Conservation (phyloP, 495 filamentous ascomycete species). For the Apiosordaria backusii region DNA sequence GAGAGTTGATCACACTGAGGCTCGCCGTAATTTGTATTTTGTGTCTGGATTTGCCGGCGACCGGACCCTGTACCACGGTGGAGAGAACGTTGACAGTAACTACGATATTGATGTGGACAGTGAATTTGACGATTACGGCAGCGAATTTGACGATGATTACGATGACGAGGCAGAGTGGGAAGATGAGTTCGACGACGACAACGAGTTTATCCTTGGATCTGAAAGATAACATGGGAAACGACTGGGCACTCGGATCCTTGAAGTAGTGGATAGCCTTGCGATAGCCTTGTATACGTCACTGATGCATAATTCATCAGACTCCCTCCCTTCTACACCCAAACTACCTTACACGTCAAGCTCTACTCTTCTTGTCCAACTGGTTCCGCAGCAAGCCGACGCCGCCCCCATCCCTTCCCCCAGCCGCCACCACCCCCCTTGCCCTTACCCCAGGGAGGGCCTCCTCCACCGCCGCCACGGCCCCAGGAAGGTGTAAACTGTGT, state of each 20-base stretch:
- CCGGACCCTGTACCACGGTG: not conserved
- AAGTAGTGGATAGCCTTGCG: not conserved
- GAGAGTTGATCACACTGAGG: not conserved
- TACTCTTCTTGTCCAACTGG: constrained; percentile 5
- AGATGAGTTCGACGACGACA: not conserved
- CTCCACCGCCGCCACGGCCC: not conserved
- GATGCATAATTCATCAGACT: not conserved
- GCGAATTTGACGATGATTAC: not conserved
- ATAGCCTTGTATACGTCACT: not conserved
- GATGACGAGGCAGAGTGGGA: too few relatives aligned
- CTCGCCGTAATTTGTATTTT: not conserved
- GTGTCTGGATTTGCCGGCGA: not conserved
- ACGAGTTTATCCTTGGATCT: not conserved
- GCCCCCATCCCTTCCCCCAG: constrained; percentile 10
- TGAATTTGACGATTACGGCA: not conserved
- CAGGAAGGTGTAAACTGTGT: not conserved
- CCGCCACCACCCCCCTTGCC: constrained; percentile 6
- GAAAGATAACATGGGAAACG: not conserved
- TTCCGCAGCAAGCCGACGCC: constrained; percentile 3
- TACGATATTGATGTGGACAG: not conserved
- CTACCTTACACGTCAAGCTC: not conserved
- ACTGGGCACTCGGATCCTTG: too few relatives aligned
- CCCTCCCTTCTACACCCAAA: not conserved
- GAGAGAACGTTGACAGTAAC: not conserved
- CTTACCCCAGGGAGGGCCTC: constrained; percentile 13